phyloP scores from a whole-genome alignment of 306 rosid species.

The Abrus precatorius region DNA sequence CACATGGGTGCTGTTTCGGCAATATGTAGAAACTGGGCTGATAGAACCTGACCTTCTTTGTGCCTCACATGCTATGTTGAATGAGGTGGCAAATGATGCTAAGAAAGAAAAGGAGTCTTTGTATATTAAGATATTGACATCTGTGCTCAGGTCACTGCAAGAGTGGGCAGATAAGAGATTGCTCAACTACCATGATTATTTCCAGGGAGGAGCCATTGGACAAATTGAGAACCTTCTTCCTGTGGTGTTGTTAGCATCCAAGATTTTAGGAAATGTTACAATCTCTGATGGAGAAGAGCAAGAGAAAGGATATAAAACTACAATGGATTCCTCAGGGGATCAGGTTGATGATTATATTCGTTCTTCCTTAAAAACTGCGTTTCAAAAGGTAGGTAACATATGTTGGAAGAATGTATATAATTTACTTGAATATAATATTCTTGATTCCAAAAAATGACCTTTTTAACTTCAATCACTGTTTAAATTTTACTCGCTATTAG shows the following conservation, averaged over 20 bases:
- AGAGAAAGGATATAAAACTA: slow-evolving; percentile 48
- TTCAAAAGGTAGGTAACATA: slow-evolving; percentile 62
- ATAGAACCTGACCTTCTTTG: slow-evolving; percentile 78
- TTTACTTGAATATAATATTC: background rate
- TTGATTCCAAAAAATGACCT: background rate
- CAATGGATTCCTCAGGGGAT: slow-evolving; percentile 58
- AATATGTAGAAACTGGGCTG: slow-evolving; percentile 71
- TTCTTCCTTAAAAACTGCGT: slow-evolving; percentile 66
- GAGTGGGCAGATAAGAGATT: slow-evolving; percentile 84
- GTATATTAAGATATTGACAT: slow-evolving; percentile 64
- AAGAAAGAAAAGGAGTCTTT: slow-evolving; percentile 66
- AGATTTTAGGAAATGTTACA: slow-evolving; percentile 60
- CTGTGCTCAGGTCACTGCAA: slow-evolving; percentile 66
- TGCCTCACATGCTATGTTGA: slow-evolving; percentile 79
- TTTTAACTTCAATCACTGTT: background rate
- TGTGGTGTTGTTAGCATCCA: slow-evolving; percentile 66
- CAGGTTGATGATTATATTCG: slow-evolving; percentile 73
- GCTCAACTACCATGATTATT: slow-evolving; percentile 73
- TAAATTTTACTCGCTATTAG: background rate
- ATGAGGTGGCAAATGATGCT: slow-evolving; percentile 75
- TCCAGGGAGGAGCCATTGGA: slow-evolving; percentile 59
- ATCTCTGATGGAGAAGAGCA: slow-evolving; percentile 53
- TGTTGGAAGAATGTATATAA: slow-evolving; percentile 9
- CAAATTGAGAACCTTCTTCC: slow-evolving; percentile 90
- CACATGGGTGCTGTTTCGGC: slow-evolving; percentile 83